phyloP scores from a whole-genome alignment of 2,329 filamentous ascomycete genomes.

The Ophiocordyceps unilateralis region DNA sequence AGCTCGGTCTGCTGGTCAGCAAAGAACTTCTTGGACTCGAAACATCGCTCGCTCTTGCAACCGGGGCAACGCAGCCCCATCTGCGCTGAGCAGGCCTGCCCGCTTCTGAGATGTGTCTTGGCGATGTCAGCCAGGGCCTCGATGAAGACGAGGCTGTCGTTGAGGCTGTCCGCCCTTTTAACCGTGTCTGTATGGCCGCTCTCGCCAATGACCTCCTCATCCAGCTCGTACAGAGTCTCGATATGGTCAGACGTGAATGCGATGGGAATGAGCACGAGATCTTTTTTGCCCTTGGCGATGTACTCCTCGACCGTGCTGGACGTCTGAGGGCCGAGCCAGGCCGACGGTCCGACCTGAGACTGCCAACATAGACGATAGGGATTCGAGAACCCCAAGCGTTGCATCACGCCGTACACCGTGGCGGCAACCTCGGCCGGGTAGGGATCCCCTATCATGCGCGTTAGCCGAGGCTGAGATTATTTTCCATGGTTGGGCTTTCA shows the following conservation, averaged over 20 bases:
- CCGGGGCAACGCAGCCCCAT: constrained; percentile 86
- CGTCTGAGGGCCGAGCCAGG: constrained; percentile 93
- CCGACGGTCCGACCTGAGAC: constrained; percentile 86
- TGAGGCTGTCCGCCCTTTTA: constrained; percentile 81
- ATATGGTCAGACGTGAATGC: constrained; percentile 99
- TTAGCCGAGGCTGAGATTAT: constrained; percentile 9
- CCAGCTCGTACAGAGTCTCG: constrained; percentile 87
- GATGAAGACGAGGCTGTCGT: constrained; percentile 83
- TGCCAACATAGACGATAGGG: constrained; percentile 94
- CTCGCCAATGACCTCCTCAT: constrained; percentile 87
- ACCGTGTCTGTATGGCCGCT: constrained; percentile 61
- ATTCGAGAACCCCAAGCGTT: constrained; percentile 71
- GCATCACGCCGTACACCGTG: constrained; percentile 94
- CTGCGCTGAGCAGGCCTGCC: constrained; percentile 54
- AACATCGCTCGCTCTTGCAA: constrained; percentile 77
- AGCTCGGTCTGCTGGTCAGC: constrained; percentile 18
- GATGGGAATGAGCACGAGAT: constrained; percentile 82
- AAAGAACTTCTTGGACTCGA: constrained; percentile 58
- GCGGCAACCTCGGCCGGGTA: constrained; percentile 93
- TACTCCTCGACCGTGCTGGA: constrained; percentile 75
- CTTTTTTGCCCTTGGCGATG: constrained; percentile 77
- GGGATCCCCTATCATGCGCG: constrained; percentile 50
- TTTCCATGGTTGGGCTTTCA: constrained; percentile 12
- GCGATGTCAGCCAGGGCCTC: constrained; percentile 77
- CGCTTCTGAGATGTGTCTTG: constrained; percentile 56